Conservation (phyloP, 106 monocot genomes). For the Allium sativum region DNA sequence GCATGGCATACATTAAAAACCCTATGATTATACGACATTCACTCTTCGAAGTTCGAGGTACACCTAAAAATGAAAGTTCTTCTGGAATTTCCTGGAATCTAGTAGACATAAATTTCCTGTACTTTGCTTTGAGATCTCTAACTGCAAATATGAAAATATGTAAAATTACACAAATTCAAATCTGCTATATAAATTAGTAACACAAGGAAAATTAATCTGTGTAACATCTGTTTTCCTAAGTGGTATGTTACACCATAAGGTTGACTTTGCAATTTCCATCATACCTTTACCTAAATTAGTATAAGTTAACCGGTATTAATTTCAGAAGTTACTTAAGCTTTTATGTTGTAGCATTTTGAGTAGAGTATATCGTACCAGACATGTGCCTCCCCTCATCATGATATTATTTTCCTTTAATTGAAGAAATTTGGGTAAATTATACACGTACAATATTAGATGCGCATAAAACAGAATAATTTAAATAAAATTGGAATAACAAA, state of each 20-base stretch:
- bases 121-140: conserved; percentile 62
- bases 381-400: conserved; percentile 42
- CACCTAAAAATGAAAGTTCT: conserved; percentile 48
- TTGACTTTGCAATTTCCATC: conserved; percentile 22
- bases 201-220: neutral
- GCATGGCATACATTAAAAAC: no score
- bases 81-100: conserved; percentile 52
- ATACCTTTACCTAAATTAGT: conserved; percentile 40
- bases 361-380: conserved; percentile 27
- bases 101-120: conserved; percentile 51
- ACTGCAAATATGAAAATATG: conserved; percentile 34
- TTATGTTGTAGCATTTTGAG: neutral
- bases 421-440: conserved; percentile 7
- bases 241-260: conserved; percentile 27
- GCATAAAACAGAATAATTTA: neutral
- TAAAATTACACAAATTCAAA: neutral
- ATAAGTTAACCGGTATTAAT: neutral
- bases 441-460: neutral
- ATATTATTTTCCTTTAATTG: conserved; percentile 57
- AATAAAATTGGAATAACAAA: neutral
- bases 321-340: neutral
- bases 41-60: no score
- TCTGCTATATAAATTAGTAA: neutral
- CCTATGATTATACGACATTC: no score
- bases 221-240: conserved; percentile 11